A percentile compares a stretch with the other conserved stretches of the same genome.
Conservation (phyloP, 1,139 yeast genomes). For the Blastobotrys malaysiensis region DNA sequence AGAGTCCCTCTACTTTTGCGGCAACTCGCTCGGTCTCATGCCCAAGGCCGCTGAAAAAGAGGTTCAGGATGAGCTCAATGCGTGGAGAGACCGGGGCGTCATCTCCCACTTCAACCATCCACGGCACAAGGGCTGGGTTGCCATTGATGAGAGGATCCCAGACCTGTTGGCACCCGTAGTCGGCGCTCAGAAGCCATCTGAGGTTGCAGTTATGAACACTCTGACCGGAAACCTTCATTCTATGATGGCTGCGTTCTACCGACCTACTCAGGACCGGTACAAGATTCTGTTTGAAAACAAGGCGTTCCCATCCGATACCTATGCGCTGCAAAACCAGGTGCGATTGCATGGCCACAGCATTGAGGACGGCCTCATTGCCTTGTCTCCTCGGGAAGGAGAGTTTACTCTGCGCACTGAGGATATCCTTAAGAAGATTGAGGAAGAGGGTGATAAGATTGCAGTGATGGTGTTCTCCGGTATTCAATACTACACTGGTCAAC, state of each 20-base stretch:
- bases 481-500: conserved; percentile 90
- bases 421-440: conserved; percentile 52
- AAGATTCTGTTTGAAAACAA: conserved; percentile 79
- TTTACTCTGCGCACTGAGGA: conserved; percentile 57
- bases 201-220: conserved; percentile 85
- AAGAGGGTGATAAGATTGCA: conserved; percentile 59
- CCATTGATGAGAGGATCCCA: conserved; percentile 69
- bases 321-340: conserved; percentile 74
- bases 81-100: conserved; percentile 79
- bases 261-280: conserved; percentile 52
- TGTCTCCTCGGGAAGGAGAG: conserved; percentile 53
- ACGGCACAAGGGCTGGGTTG: conserved; percentile 64
- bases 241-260: conserved; percentile 66
- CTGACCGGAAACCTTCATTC: conserved; percentile 78
- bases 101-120: conserved; percentile 70
- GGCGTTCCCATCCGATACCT: conserved; percentile 90
- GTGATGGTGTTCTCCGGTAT: conserved; percentile 79
- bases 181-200: conserved; percentile 58
- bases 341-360: conserved; percentile 54
- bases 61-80: conserved; percentile 61
- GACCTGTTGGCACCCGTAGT: conserved; percentile 67
- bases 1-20: conserved; percentile 63
- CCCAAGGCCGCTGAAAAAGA: conserved; percentile 59
- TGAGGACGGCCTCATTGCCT: conserved; percentile 57
- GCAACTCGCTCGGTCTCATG: conserved; percentile 89